These are phyloP conservation scores for Phanerochaete carnosa DNA, from an alignment of 768 basidiomycete genomes.

Conservation along the genomic window DNA sequence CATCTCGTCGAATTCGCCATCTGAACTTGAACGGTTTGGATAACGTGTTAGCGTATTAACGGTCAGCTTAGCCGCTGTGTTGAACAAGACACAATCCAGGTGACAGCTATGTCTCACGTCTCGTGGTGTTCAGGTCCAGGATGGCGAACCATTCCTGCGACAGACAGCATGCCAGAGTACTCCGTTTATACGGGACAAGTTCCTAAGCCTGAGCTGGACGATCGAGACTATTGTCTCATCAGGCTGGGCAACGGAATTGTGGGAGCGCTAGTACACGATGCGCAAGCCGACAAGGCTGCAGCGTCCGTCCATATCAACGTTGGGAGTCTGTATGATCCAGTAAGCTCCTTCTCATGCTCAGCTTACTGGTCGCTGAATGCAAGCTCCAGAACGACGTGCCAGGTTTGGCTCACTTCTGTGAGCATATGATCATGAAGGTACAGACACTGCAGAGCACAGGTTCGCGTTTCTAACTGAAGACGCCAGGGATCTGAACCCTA, in stretches of 20 bases:
- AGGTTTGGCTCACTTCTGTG: constrained; percentile 45
- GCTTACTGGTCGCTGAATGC: neutral
- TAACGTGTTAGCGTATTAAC: too few relatives aligned
- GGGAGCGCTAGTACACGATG: constrained; percentile 46
- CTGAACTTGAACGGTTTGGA: too few relatives aligned
- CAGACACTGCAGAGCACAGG: neutral
- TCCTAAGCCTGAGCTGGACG: constrained; percentile 34
- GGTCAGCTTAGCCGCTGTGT: too few relatives aligned
- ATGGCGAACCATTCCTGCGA: neutral
- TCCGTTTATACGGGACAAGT: constrained; percentile 26
- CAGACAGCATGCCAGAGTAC: constrained; percentile 8
- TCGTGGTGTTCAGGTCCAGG: neutral
- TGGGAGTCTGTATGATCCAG: constrained; percentile 48
- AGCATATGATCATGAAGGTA: constrained; percentile 46
- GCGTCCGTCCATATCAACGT: constrained; percentile 49
- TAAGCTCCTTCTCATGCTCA: neutral
- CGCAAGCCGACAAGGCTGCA: constrained; percentile 47
- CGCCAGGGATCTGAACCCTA: constrained; percentile 29
- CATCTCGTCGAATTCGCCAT: too few relatives aligned
- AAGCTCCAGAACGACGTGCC: constrained; percentile 32
- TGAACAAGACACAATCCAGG: neutral
- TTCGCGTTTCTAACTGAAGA: neutral
- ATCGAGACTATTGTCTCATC: constrained; percentile 39
- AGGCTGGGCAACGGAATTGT: constrained; percentile 47
- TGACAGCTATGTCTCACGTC: neutral